Base-by-base conservation (phyloP, 345 rosid genomes). In the Euphorbia tirucalli region DNA sequence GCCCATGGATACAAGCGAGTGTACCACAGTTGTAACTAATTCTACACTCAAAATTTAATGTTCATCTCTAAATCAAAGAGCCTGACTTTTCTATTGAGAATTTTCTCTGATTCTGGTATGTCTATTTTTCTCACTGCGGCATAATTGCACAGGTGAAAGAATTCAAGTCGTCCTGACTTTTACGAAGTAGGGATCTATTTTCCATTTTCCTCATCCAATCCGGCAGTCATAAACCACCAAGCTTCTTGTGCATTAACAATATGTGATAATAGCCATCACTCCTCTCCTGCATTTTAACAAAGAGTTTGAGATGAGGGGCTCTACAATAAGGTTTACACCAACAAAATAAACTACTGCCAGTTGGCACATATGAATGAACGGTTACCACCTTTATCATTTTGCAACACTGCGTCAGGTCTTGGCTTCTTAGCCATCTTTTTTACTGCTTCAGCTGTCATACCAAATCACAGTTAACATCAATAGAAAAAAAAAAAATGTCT, bases 391-490 rank as follows among this genome's bases (percentile, higher is more conserved):
- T 57, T 65, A 7, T 75, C 75, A 41, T 74, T 77, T 65, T n/a
- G 55, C 69, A 65, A 16, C 4, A 59, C 46, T 5, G 72, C 31
- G 22, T 39, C 69, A 57, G 72, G 80, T 43, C 66, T 77, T 35
- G 80, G 79, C 75, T 82, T 88, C 74, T 87, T 93, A n/a, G 73
- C 80, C 28, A 67, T 82, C 76, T 84, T 80, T 61, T 87, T 85
- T 35, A 82, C 79, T 64, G 88, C 70, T 75, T 85, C 87, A 80
- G 90, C 95, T 93, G 88, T 66, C 41, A 76, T 48, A 61, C 75
- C 46, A 43, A 56, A 43, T 30, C 55, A 71, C 2, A 2, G 70
- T 66, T 37, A 70, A 73, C 13, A 71, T 49, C 63, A 50, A 61
- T 56, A 22, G 30, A 61, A 39, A n/a, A 52, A 19, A 52, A 1